These are phyloP conservation scores for Phytophthora europaea DNA, from an alignment of 352 stramenopile genomes.

Conservation along the genomic window DNA sequence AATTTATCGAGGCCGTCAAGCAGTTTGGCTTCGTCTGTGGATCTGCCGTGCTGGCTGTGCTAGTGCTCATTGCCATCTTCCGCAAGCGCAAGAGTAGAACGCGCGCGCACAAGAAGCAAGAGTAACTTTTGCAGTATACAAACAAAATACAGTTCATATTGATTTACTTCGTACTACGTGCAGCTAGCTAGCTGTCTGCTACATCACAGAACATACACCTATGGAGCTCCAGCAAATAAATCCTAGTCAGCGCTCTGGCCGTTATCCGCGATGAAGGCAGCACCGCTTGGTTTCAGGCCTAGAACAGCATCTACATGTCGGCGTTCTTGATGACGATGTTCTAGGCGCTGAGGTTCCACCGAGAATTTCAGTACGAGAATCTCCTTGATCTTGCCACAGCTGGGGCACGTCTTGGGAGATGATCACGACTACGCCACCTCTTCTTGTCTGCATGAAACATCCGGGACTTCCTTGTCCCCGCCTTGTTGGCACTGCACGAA, in stretches of 20 bases:
- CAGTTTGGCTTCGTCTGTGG: conserved; percentile 65
- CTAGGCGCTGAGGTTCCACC: too few species aligned
- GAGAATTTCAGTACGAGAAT: too few species aligned
- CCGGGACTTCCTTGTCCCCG: conserved; percentile 15
- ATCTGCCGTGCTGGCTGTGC: conserved; percentile 50
- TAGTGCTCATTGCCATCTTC: conserved; percentile 56
- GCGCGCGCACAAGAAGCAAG: conserved; percentile 34
- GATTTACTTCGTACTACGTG: neutral
- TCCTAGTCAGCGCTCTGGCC: too few species aligned
- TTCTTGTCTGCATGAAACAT: conserved; percentile 31
- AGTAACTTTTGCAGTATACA: conserved; percentile 36
- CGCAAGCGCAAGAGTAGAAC: conserved; percentile 51
- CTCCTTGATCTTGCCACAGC: too few species aligned
- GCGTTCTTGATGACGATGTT: too few species aligned
- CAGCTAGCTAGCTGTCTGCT: neutral
- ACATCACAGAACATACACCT: neutral
- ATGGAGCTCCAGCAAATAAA: too few species aligned
- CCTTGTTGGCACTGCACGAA: conserved; percentile 29
- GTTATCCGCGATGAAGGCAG: too few species aligned
- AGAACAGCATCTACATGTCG: too few species aligned
- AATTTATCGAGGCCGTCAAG: conserved; percentile 73
- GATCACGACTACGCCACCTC: conserved; percentile 29
- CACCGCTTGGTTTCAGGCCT: too few species aligned
- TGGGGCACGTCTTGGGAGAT: too few species aligned
- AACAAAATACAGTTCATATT: conserved; percentile 36